Evolutionary conservation across 768 basidiomycete genomes (phyloP), one percentile per base, ranked within the genome.

Genomic region (Epithele typhae): DNA sequence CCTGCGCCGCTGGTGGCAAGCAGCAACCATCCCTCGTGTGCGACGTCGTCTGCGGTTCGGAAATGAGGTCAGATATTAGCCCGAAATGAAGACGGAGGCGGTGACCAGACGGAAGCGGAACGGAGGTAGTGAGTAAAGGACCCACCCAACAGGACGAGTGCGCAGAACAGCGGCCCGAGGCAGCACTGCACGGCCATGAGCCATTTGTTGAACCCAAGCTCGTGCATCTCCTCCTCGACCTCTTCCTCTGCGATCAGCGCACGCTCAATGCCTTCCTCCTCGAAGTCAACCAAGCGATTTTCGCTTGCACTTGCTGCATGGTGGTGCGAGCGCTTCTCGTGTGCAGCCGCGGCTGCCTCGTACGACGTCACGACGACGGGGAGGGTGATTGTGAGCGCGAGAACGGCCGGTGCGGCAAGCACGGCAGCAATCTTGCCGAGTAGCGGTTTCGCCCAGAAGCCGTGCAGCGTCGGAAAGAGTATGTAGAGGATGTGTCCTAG

Each of bases 391-490:
- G 94, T 97, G 40, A 99, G 68, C 3, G 75, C 71, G 64, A 96
- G 69, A 2, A 99, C 82, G 2, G 92, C 91, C 2, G 95, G 95
- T 0, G 86, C 81, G 3, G 92, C 91, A 46, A 96, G 76, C 21
- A 95, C 54, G 0, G 84, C 79, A 0, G 87, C 86, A 24, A 89
- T 68, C 66, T 81, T 81, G 0, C 84, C 86, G 10, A 85, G 55
- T 40, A 82, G 54, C 15, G 83, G 82, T 65, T 95, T 92, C 19
- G 74, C 70, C 22, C 67, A 49, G 63, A 96, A 88, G 40, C 78
- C 72, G 45, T 84, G 82, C 1, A 98, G 68, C 0, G 92, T 88
- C 0, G 95, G 94, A 66, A 95, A 95, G 5, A 98, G 70, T 5
- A 81, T 79, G 53, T 87, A 76, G 44, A 69, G 73, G 0, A 76